Conservation (phyloP, 2,329 filamentous ascomycete genomes). For the Xylariaceae sp. region DNA sequence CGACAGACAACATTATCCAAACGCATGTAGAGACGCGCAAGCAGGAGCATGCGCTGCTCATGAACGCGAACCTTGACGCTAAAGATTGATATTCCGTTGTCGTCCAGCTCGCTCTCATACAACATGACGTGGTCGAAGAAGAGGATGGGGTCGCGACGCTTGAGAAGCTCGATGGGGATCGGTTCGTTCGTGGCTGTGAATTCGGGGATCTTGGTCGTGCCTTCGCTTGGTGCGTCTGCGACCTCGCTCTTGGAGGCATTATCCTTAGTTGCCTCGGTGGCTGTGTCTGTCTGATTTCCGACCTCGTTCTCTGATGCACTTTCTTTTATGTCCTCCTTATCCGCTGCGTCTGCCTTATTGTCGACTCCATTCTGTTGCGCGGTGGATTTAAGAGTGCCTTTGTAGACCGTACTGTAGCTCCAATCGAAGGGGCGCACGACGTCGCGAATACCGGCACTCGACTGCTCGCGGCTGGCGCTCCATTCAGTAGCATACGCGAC, state of each 20-base stretch:
- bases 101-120: slow-evolving; percentile 95
- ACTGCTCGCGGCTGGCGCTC: slow-evolving; percentile 63
- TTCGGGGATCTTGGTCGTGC: not conserved
- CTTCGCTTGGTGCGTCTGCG: too few relatives aligned
- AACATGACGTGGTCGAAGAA: slow-evolving; percentile 96
- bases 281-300: not conserved
- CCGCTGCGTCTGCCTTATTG: not conserved
- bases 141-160: slow-evolving; percentile 83
- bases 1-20: slow-evolving; percentile 85
- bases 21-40: slow-evolving; percentile 85
- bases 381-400: slow-evolving; percentile 54
- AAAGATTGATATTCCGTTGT: slow-evolving; percentile 89
- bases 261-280: not conserved
- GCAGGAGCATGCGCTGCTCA: slow-evolving; percentile 77
- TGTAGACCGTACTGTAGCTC: slow-evolving; percentile 90
- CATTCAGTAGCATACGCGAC: slow-evolving; percentile 90
- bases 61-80: slow-evolving; percentile 92
- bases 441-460: slow-evolving; percentile 82
- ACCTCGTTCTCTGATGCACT: not conserved
- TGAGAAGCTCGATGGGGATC: slow-evolving; percentile 83
- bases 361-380: not conserved
- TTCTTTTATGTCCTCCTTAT: not conserved
- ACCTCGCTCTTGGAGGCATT: not conserved
- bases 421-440: slow-evolving; percentile 96
- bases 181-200: slow-evolving; percentile 34